A percentile compares a stretch with the other conserved stretches of the same genome.
Evolutionary conservation across 2,329 filamentous ascomycete genomes (phyloP).

Genomic region (Nothophaeocryptopus gaeumannii): DNA sequence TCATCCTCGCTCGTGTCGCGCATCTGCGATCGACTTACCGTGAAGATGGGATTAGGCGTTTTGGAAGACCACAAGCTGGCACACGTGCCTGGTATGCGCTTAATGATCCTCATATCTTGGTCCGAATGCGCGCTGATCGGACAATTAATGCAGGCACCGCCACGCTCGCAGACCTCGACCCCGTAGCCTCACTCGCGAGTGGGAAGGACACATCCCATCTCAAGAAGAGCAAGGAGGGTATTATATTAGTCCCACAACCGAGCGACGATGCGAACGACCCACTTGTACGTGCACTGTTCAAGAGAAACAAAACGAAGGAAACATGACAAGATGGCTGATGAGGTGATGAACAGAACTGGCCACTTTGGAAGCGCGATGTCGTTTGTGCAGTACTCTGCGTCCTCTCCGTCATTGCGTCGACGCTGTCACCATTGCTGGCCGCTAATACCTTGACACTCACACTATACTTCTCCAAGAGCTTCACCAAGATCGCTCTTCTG

Average conservation of each 20-base stretch:
- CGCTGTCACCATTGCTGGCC: constrained; percentile 80
- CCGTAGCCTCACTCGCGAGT: constrained; percentile 19
- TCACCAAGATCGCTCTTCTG: constrained; percentile 75
- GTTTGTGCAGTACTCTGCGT: constrained; percentile 77
- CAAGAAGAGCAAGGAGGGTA: constrained; percentile 30
- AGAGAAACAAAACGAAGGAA: constrained; percentile 22
- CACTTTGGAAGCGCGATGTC: constrained; percentile 77
- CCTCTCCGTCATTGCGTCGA: constrained; percentile 77
- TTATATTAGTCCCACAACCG: constrained; percentile 82
- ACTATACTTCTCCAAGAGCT: constrained; percentile 59
- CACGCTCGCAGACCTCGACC: constrained; percentile 39
- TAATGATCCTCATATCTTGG: not conserved
- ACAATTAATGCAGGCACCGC: constrained; percentile 38
- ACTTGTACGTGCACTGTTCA: constrained; percentile 50
- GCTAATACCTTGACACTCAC: constrained; percentile 80
- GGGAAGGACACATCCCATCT: constrained; percentile 19
- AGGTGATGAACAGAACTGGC: constrained; percentile 64
- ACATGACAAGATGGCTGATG: constrained; percentile 5
- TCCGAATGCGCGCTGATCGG: not conserved
- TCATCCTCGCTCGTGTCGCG: too few relatives aligned
- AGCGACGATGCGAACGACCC: constrained; percentile 90
- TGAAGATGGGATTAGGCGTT: constrained; percentile 20
- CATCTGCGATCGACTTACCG: too few relatives aligned
- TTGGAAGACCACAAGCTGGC: constrained; percentile 22
- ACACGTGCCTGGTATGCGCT: constrained; percentile 23